Base-by-base conservation (phyloP, 2,329 filamentous ascomycete species). In the Colletotrichum lindemuthianum region DNA sequence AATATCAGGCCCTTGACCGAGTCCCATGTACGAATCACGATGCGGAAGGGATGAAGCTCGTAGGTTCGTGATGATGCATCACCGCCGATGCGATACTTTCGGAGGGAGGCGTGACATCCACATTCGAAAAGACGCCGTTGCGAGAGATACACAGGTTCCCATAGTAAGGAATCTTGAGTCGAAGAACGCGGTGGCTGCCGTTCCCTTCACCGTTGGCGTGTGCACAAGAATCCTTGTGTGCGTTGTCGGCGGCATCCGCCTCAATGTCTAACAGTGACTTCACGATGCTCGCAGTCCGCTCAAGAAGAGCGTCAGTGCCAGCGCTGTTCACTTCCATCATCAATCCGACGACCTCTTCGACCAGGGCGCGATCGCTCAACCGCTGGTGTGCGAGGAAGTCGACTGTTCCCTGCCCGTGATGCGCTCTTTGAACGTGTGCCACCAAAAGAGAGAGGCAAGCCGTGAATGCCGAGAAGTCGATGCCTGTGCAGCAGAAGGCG, bases 351-450 rank as follows among this genome's bases (percentile, higher is more conserved):
- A 70, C 69, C 16, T 75, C 69, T 24, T 80, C 77, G 6, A 82
- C 70, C 65, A 76, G 72, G 1, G 71, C 78, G 7, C 77, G 73
- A 66, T 82, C 80, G 50, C 73, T 70, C 1, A 71, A 60, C 4
- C 72, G 71, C 59, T 81, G 79, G 63, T 81, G 77, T 6, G 71
- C 72, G 0, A 81, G 71, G 13, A 76, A 63, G 61, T 76, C 73
- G 16, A 69, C 69, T 5, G 51, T 51, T 4, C 61, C 50, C 2
- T 34, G 7, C 1, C 16, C 16, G 16, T 11, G 4, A 37, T 3
- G 24, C 37, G 32, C 39, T 51, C 33, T 65, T 59, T 76, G 72
- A 10, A 80, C 64, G 50, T 80, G 75, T 10, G 75, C 75, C 8
- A 80, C 68, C 5, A 77, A 37, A 2, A 81, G 69, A 4, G 77